Evolutionary conservation across 2,329 filamentous ascomycete species (phyloP).

Genomic region (Bipolaris victoriae): DNA sequence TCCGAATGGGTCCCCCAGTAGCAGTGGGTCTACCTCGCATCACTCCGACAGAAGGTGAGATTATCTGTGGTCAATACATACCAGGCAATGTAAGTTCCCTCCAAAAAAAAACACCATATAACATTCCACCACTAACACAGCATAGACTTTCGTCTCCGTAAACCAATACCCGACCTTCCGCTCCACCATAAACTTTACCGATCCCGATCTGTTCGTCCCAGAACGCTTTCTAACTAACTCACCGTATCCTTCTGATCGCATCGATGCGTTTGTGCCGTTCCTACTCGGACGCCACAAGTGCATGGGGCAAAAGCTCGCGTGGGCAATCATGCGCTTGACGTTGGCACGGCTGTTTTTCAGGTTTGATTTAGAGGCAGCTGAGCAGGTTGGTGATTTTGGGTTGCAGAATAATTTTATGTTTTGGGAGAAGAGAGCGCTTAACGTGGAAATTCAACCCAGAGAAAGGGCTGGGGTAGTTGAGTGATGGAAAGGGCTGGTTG

Average conservation of each 20-base stretch:
- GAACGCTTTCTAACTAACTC: slow-evolving; percentile 36
- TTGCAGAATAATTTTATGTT: slow-evolving; percentile 27
- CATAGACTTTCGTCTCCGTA: slow-evolving; percentile 29
- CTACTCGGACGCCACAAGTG: slow-evolving; percentile 30
- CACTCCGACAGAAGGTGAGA: slow-evolving; percentile 17
- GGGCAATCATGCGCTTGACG: slow-evolving; percentile 42
- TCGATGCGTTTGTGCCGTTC: slow-evolving; percentile 30
- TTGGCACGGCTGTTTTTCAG: slow-evolving; percentile 48
- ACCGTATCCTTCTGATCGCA: slow-evolving; percentile 32
- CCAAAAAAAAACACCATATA: too few species aligned
- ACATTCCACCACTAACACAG: not conserved
- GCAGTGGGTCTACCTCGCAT: slow-evolving; percentile 20
- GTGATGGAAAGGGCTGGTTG: not conserved
- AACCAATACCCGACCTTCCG: slow-evolving; percentile 36
- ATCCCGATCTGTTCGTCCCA: slow-evolving; percentile 35
- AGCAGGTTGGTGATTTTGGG: slow-evolving; percentile 15
- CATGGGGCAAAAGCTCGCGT: slow-evolving; percentile 33
- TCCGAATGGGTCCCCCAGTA: slow-evolving; percentile 36
- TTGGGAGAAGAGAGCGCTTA: slow-evolving; percentile 26
- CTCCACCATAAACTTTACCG: slow-evolving; percentile 33
- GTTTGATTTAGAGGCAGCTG: slow-evolving; percentile 29
- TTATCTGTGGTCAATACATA: slow-evolving; percentile 22
- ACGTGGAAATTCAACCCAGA: not conserved
- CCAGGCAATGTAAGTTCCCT: slow-evolving; percentile 6
- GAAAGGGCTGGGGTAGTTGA: too few species aligned